Conservation (phyloP, 495 filamentous ascomycete species). For the Apodospora peruviana region DNA sequence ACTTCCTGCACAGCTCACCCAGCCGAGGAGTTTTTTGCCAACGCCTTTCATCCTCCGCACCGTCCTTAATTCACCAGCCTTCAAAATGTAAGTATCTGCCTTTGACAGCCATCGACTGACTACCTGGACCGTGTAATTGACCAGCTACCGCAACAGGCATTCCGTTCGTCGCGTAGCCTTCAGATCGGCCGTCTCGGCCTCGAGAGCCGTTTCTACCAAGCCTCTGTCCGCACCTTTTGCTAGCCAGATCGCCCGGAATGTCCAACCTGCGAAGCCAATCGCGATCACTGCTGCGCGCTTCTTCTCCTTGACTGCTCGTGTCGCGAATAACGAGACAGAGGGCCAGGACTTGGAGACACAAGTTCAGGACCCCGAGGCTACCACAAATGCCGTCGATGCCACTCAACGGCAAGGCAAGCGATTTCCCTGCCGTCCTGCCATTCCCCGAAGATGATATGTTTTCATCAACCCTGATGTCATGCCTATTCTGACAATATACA, state of each 20-base stretch:
- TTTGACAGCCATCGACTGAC: too few relatives aligned
- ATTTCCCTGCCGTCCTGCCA: too few relatives aligned
- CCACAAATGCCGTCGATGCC: not conserved
- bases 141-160: conserved; percentile 40
- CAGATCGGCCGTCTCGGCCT: conserved; percentile 48
- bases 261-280: conserved; percentile 11
- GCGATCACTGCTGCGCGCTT: conserved; percentile 23
- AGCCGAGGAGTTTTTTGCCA: too few relatives aligned
- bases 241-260: conserved; percentile 17
- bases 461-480: too few relatives aligned
- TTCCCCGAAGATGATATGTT: too few relatives aligned
- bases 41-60: too few relatives aligned
- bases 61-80: too few relatives aligned
- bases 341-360: conserved; percentile 7
- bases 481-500: too few relatives aligned
- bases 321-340: conserved; percentile 21
- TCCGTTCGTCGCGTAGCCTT: conserved; percentile 52
- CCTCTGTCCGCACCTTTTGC: conserved; percentile 30
- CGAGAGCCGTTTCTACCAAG: conserved; percentile 38
- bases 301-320: conserved; percentile 29
- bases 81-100: not conserved
- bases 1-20: too few relatives aligned
- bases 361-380: not conserved
- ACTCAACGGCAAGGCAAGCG: too few relatives aligned
- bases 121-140: too few relatives aligned